Base-by-base conservation (phyloP, 2,329 filamentous ascomycete species). In the Diaporthe destruens region DNA sequence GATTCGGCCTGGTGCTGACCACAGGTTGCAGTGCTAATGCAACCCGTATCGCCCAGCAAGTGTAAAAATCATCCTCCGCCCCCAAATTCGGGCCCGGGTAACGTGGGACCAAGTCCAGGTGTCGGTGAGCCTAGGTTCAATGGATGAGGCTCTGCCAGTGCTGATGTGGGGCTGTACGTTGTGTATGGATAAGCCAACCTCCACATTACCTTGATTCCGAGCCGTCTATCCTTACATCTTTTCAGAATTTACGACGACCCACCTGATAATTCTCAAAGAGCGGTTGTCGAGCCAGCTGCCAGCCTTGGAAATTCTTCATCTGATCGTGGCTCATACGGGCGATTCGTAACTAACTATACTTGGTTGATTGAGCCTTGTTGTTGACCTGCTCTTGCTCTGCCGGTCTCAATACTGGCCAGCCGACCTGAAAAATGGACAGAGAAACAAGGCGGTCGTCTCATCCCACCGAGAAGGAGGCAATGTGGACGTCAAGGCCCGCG, bases 71-170 rank as follows among this genome's bases (percentile, higher is more conserved):
- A 16, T n/a, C n/a, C 55, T 42, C 55, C 44, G 67, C 67, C 67
- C 67, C 67, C 53, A 49, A 51, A 51, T 49, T 25, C 20, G 42
- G 4, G 6, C 44, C 14, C 16, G 20, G 29, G 49, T 1, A 57
- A 32, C 9, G 20, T 2, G 18, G 29, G 29, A 23, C 25, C 20
- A 20, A 36, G 29, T 20, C 7, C 25, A 18, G 16, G 20, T 8
- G 29, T 49, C 39, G 14, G 66, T 49, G 29, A 49, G 54, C 39
- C 54, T 20, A 39, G 14, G 11, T 3, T 11, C 39, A n/a, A 12
- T 9, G 53, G 25, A 69, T 57, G 66, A 51, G 66, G 66, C 66
- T 69, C 66, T 69, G 66, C n/a, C n/a, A n/a, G n/a, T n/a, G n/a
- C n/a, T 18, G 20, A 32, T 23, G 4, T 3, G 0, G 8, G 66